A percentile compares a stretch with the other conserved stretches of the same genome.
These are phyloP conservation scores for Microcos paniculata DNA, from an alignment of 345 rosid genomes.

Conservation along the genomic window DNA sequence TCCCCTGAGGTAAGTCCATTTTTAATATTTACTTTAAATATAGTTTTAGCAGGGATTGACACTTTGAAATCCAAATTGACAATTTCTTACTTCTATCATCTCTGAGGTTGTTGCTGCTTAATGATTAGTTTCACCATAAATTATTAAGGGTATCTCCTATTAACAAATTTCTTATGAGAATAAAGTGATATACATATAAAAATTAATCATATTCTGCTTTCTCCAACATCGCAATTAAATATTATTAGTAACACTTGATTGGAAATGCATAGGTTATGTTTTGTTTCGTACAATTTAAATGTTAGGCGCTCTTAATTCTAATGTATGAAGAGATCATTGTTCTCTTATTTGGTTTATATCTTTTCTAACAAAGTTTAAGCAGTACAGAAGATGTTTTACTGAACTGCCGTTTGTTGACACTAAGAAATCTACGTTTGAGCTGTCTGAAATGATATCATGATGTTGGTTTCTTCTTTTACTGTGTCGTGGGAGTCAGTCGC, in stretches of 20 bases:
- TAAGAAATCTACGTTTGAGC: neutral
- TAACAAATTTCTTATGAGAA: neutral
- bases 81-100: neutral
- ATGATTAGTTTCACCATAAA: neutral
- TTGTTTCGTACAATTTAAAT: neutral
- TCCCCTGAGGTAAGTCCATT: slow-evolving; percentile 55
- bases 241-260: neutral
- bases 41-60: neutral
- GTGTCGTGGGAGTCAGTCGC: neutral
- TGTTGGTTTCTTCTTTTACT: neutral
- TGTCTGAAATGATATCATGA: neutral
- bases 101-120: neutral
- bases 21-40: neutral
- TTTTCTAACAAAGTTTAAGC: neutral
- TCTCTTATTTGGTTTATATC: neutral
- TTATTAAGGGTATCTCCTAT: neutral
- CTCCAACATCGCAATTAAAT: neutral
- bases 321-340: neutral
- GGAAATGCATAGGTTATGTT: neutral
- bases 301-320: neutral
- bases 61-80: neutral
- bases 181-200: neutral
- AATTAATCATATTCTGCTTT: neutral
- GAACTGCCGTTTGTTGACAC: neutral
- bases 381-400: neutral